Evolutionary conservation across 768 basidiomycete species (phyloP), one percentile per base, ranked within the genome.

Genomic region (Clitopilus passeckerianus): DNA sequence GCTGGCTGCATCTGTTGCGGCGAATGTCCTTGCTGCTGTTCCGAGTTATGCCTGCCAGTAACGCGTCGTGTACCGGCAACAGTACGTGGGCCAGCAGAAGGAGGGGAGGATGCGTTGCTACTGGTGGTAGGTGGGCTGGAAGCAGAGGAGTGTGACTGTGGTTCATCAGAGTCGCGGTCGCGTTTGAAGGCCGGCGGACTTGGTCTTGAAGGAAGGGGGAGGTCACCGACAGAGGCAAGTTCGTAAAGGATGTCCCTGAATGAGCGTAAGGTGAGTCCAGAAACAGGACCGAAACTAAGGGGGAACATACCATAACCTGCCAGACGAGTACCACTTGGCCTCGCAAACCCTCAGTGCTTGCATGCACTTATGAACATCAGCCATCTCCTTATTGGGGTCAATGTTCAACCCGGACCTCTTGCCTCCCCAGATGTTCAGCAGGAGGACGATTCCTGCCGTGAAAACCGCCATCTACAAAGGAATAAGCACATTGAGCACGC

Each of bases 211-310:
- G 89, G 89, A 5, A 90, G 75, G 0, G 87, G 89, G 0, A 90
- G 75, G 22, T 90, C 86, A 1, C 89, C 87, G 4, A 85, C 87
- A 0, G 80, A 85, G 3, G 89, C 86, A 0, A 91, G 75, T 63
- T 91, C 87, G 62, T 84, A 89, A 18, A 90, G 71, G 43, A 91
- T 81, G 64, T 90, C 87, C 87, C 89, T 89, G 20, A 7, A 30
- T 30, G 4, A 30, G 7, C 4, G 27, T 3, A 30, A 30, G 7
- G 27, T 30, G 27, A 30, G 27, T n/a, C n/a, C n/a, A n/a, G n/a
- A n/a, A n/a, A n/a, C 50, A 20, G 56, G 24, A 27, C 56, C 8
- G 18, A 18, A 76, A 10, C 75, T 18, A 41, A 41, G n/a, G 37
- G 3, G 10, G 10, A 41, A 60, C 71, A 54, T 66, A 79, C 80